Percentiles rank a stretch among this genome's conserved stretches.
Evolutionary conservation across 768 basidiomycete genomes (phyloP).

Genomic region (Auricularia heimuer): DNA sequence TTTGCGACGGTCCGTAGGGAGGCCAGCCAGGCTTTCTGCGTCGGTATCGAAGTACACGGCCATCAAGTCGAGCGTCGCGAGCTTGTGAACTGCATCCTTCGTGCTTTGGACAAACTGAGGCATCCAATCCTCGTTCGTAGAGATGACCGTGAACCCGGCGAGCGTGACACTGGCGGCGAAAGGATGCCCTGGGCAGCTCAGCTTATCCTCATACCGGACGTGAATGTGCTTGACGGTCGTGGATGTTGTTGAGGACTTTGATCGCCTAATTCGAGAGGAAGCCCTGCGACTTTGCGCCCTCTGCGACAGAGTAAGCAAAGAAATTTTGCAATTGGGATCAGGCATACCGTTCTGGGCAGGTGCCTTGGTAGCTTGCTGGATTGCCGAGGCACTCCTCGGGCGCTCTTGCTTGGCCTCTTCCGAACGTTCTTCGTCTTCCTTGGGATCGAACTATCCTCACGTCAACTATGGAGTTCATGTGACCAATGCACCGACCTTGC

Average conservation of each 20-base stretch:
- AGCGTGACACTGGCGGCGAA: slow-evolving; percentile 89
- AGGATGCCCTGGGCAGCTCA: slow-evolving; percentile 91
- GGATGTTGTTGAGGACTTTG: slow-evolving; percentile 92
- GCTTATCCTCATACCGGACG: slow-evolving; percentile 88
- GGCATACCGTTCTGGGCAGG: not conserved
- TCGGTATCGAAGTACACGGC: slow-evolving; percentile 96
- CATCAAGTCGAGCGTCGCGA: slow-evolving; percentile 78
- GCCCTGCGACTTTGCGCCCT: slow-evolving; percentile 64
- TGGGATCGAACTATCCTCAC: slow-evolving; percentile 40
- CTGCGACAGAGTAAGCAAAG: slow-evolving; percentile 14
- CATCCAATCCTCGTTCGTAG: slow-evolving; percentile 81
- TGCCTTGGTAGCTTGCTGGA: slow-evolving; percentile 33
- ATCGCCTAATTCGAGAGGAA: slow-evolving; percentile 72
- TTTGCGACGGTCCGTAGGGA: slow-evolving; percentile 48
- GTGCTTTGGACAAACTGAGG: slow-evolving; percentile 89
- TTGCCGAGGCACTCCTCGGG: slow-evolving; percentile 75
- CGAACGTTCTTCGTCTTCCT: slow-evolving; percentile 74
- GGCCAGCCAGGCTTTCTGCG: slow-evolving; percentile 63
- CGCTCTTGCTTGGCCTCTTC: slow-evolving; percentile 86
- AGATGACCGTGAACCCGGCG: slow-evolving; percentile 77
- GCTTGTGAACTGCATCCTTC: slow-evolving; percentile 82
- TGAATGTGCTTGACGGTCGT: slow-evolving; percentile 96
- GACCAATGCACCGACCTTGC: slow-evolving; percentile 23
- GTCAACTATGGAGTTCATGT: not conserved
- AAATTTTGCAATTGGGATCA: not conserved